These are phyloP conservation scores for Rutstroemia sp. DNA, from an alignment of 2,329 filamentous ascomycete genomes.

Conservation along the genomic window DNA sequence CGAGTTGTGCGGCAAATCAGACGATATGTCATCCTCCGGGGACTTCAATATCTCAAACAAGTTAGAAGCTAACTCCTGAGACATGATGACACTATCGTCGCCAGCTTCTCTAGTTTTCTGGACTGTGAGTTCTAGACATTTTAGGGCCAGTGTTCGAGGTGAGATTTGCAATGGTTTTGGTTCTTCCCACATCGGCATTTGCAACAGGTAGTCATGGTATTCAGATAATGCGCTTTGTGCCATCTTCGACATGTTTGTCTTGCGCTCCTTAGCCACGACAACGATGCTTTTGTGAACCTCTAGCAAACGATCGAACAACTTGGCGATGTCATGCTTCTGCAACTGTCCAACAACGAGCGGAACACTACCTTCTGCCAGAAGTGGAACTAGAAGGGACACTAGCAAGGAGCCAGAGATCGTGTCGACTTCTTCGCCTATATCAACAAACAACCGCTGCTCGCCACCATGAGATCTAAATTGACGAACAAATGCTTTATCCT, in stretches of 20 bases:
- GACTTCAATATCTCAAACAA: constrained; percentile 39
- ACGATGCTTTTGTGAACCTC: constrained; percentile 46
- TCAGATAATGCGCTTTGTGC: constrained; percentile 48
- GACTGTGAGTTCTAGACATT: constrained; percentile 52
- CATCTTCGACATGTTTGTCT: constrained; percentile 61
- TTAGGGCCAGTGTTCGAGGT: constrained; percentile 56
- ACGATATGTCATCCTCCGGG: constrained; percentile 19
- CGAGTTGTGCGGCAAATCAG: constrained; percentile 18
- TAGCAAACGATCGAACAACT: constrained; percentile 50
- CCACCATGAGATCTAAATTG: constrained; percentile 70
- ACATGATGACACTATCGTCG: constrained; percentile 42
- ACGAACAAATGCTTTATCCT: constrained; percentile 54
- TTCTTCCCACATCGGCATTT: constrained; percentile 54
- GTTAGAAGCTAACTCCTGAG: constrained; percentile 39
- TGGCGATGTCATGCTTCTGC: constrained; percentile 44
- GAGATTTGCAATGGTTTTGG: constrained; percentile 44
- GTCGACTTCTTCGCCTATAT: constrained; percentile 53
- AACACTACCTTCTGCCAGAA: constrained; percentile 54
- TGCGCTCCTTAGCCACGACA: constrained; percentile 55
- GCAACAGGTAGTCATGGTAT: constrained; percentile 46
- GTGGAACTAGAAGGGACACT: constrained; percentile 52
- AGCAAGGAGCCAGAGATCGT: constrained; percentile 55
- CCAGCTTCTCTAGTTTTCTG: constrained; percentile 42
- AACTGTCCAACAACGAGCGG: constrained; percentile 52
- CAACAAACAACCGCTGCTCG: constrained; percentile 59